Conservation (phyloP, 257 asterid genomes). For the Solanum rostratum region DNA sequence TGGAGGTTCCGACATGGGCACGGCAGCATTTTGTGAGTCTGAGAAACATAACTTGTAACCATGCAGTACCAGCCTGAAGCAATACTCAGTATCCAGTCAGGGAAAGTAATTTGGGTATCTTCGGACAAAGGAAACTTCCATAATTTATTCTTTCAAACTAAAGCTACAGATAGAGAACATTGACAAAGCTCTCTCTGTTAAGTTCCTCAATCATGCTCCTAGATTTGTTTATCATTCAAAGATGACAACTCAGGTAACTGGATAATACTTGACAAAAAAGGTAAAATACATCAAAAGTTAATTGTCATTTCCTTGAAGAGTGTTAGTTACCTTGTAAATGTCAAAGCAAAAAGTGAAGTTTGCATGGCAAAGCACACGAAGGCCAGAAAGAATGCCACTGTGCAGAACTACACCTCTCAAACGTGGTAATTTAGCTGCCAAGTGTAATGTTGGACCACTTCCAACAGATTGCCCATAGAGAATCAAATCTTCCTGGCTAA, state of each 20-base stretch:
- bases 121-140: background rate
- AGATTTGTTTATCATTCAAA: background rate
- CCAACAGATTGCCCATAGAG: slow-evolving; percentile 98
- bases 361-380: slow-evolving; percentile 94
- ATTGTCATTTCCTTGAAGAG: background rate
- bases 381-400: slow-evolving; percentile 98
- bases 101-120: background rate
- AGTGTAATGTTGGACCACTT: slow-evolving; percentile 94
- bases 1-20: background rate
- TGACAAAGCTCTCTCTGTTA: background rate
- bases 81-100: background rate
- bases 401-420: slow-evolving; percentile 95
- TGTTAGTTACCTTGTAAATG: slow-evolving; percentile 65
- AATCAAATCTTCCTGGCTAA: slow-evolving; percentile 85
- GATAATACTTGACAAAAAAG: background rate
- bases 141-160: background rate
- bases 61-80: background rate
- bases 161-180: background rate
- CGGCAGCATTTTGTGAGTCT: background rate
- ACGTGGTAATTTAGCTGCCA: slow-evolving; percentile 88
- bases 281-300: background rate
- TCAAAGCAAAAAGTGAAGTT: slow-evolving; percentile 84
- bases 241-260: background rate
- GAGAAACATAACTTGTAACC: background rate
- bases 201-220: background rate